phyloP scores from a whole-genome alignment of 2,329 filamentous ascomycete species.

The Gnomoniopsis sp. region DNA sequence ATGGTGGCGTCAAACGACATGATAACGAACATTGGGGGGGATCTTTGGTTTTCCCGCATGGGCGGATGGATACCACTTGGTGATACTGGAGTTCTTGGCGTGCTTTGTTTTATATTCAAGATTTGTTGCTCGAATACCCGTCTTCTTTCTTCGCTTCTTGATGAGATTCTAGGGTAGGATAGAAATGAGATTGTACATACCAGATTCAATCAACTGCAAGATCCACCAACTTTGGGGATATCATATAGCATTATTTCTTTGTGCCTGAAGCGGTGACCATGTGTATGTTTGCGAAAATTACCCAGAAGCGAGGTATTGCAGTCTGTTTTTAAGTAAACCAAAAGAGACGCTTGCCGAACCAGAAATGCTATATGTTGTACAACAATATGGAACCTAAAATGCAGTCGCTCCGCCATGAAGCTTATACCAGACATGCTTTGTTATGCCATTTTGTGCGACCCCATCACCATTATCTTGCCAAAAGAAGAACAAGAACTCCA shows the following conservation, averaged over 20 bases:
- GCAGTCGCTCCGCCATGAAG: too few relatives aligned
- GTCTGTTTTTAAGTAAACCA: too few relatives aligned
- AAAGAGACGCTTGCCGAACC: too few relatives aligned
- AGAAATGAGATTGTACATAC: neutral
- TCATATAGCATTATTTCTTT: too few relatives aligned
- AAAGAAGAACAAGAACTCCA: neutral
- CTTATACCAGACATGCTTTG: neutral
- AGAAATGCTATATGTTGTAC: too few relatives aligned
- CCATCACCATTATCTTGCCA: neutral
- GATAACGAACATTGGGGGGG: neutral
- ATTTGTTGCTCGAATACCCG: neutral
- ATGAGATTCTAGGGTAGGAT: neutral
- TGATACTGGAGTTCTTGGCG: neutral
- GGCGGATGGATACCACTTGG: neutral
- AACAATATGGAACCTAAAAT: too few relatives aligned
- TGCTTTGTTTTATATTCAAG: neutral
- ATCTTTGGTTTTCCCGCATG: neutral
- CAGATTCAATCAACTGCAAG: neutral
- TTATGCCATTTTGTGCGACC: neutral
- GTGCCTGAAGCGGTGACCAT: too few relatives aligned
- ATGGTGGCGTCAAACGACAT: neutral
- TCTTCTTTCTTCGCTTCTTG: neutral
- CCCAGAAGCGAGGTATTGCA: too few relatives aligned
- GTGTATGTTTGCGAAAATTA: too few relatives aligned
- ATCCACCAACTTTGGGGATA: too few relatives aligned